A percentile compares a stretch with the other conserved stretches of the same genome.
Conservation (phyloP, 495 filamentous ascomycete genomes). For the Bombardia bombarda region DNA sequence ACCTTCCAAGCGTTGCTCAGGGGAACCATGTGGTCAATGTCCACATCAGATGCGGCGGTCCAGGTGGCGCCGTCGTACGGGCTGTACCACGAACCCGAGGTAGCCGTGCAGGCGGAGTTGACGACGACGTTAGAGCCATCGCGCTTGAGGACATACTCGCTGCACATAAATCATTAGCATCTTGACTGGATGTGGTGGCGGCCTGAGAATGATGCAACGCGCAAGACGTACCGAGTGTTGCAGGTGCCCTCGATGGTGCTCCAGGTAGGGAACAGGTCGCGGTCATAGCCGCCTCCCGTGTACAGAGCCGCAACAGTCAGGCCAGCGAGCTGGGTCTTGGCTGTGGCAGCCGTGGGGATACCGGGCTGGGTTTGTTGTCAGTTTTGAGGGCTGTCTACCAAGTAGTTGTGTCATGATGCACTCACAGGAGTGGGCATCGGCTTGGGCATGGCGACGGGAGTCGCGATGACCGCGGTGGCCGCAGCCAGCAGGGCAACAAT, state of each 20-base stretch:
- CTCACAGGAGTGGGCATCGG: conserved; percentile 28
- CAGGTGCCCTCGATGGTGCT: conserved; percentile 53
- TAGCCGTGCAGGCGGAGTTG: conserved; percentile 45
- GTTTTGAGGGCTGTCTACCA: too few species aligned
- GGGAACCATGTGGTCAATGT: conserved; percentile 73
- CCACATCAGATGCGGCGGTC: conserved; percentile 56
- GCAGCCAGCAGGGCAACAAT: conserved; percentile 13
- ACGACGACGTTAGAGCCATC: conserved; percentile 52
- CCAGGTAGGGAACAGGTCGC: conserved; percentile 63
- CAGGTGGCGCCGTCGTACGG: conserved; percentile 65
- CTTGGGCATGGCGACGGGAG: too few species aligned
- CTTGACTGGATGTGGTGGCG: too few species aligned
- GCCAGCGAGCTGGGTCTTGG: conserved; percentile 43
- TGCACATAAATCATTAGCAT: conserved; percentile 13
- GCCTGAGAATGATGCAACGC: too few species aligned
- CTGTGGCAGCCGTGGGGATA: conserved; percentile 48
- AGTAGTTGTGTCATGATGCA: too few species aligned
- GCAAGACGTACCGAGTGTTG: conserved; percentile 36
- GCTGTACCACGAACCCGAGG: conserved; percentile 53
- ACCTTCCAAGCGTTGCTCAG: conserved; percentile 69
- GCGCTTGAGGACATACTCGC: conserved; percentile 60
- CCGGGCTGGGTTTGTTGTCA: too few species aligned
- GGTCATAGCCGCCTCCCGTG: conserved; percentile 47
- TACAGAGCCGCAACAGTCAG: conserved; percentile 47
- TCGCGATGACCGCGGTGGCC: conserved; percentile 14